Conservation (phyloP, 352 stramenopile genomes). For the Globisporangium perplexum region DNA sequence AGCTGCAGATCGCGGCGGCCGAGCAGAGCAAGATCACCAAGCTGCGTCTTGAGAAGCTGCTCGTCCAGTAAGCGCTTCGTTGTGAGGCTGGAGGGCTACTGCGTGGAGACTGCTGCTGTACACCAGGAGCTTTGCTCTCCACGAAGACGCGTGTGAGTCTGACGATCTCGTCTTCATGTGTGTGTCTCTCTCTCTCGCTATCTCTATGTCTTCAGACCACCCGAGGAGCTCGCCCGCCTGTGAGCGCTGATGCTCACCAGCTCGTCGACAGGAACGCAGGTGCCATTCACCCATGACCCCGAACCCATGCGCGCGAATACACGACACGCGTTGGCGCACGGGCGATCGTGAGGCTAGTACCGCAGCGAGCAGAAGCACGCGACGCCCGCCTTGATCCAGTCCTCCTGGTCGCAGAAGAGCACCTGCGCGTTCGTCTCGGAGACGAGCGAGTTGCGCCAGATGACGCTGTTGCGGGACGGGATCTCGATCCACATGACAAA, state of each 20-base stretch:
- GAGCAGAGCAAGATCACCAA: slow-evolving; percentile 82
- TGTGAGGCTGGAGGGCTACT: neutral
- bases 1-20: slow-evolving; percentile 49
- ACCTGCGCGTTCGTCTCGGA: slow-evolving; percentile 86
- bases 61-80: slow-evolving; percentile 55
- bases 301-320: neutral
- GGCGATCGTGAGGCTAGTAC: slow-evolving; percentile 52
- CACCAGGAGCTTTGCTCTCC: neutral
- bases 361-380: slow-evolving; percentile 89
- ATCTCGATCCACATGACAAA: slow-evolving; percentile 95
- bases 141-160: neutral
- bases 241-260: neutral
- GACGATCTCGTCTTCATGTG: neutral
- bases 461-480: slow-evolving; percentile 65
- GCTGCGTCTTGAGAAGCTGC: slow-evolving; percentile 58
- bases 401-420: slow-evolving; percentile 82
- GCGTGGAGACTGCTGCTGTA: neutral
- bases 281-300: neutral
- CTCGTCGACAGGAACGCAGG: too few species aligned
- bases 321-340: neutral
- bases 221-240: slow-evolving; percentile 1
- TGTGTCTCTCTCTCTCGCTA: neutral
- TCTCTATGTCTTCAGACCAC: neutral
- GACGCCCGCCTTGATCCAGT: slow-evolving; percentile 92
- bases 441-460: slow-evolving; percentile 79